A percentile compares a stretch with the other conserved stretches of the same genome.
Evolutionary conservation across 306 rosid genomes (phyloP).

Genomic region (Gynostemma pentaphyllum): DNA sequence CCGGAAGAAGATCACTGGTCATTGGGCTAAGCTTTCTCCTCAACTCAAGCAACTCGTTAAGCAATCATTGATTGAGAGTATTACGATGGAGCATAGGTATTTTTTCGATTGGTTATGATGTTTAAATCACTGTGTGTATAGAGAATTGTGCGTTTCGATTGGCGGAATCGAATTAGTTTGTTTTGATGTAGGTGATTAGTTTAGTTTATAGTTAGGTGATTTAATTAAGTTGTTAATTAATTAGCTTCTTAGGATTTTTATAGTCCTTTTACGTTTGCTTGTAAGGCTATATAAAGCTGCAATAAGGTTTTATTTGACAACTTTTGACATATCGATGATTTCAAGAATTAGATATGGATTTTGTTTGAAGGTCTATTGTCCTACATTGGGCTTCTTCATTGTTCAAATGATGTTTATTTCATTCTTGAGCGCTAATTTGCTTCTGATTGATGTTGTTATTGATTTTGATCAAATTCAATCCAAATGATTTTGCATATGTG

Average conservation of each 20-base stretch:
- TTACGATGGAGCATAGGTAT: constrained; percentile 92
- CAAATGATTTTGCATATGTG: background rate
- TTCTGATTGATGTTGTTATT: background rate
- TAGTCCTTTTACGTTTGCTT: no score
- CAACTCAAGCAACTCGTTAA: constrained; percentile 58
- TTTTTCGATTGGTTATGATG: background rate
- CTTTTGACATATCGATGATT: no score
- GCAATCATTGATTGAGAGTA: constrained; percentile 73
- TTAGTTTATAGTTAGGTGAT: no score
- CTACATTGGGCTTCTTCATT: background rate
- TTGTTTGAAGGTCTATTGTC: no score
- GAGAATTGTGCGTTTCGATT: constrained; percentile 8
- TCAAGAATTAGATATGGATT: no score
- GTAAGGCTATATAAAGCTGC: no score
- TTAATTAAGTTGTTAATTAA: no score
- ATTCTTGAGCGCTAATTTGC: background rate
- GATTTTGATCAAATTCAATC: background rate
- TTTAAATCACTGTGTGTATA: background rate
- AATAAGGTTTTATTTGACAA: no score
- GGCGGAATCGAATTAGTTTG: no score
- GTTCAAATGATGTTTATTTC: background rate
- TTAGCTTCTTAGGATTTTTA: no score
- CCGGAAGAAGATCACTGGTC: constrained; percentile 97
- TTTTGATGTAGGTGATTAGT: no score
- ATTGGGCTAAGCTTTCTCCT: constrained; percentile 90